Evolutionary conservation across 2,329 filamentous ascomycete species (phyloP).

Genomic region (Ophiostoma montium): DNA sequence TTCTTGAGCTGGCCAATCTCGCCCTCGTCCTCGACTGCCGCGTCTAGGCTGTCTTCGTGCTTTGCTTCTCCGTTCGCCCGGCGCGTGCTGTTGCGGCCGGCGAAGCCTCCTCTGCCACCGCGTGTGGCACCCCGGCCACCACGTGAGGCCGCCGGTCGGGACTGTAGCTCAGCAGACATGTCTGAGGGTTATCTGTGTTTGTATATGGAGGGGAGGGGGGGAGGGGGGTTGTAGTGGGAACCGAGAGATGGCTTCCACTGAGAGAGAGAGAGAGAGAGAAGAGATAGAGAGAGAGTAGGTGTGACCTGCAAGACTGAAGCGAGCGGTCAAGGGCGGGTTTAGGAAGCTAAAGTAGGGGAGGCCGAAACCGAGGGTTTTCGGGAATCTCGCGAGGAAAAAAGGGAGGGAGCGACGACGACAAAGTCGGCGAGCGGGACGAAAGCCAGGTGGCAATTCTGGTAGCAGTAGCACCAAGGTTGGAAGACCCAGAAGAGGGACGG

Average conservation of each 20-base stretch:
- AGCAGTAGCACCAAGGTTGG: slow-evolving; percentile 7
- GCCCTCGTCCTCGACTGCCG: slow-evolving; percentile 63
- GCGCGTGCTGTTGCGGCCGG: slow-evolving; percentile 55
- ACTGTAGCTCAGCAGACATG: slow-evolving; percentile 95
- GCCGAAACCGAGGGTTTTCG: slow-evolving; percentile 4
- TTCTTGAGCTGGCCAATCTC: slow-evolving; percentile 87
- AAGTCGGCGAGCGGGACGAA: neutral
- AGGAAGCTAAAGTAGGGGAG: too few species aligned
- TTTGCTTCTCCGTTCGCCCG: slow-evolving; percentile 58
- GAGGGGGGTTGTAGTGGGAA: too few species aligned
- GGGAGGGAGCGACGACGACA: neutral
- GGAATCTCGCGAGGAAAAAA: slow-evolving; percentile 3
- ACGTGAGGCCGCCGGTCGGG: slow-evolving; percentile 68
- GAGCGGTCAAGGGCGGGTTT: too few species aligned
- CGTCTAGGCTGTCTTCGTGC: slow-evolving; percentile 42
- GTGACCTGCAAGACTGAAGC: neutral
- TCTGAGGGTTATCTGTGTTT: slow-evolving; percentile 19
- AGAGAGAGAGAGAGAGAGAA: neutral
- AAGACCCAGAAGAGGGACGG: slow-evolving; percentile 4
- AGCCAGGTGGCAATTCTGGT: slow-evolving; percentile 1
- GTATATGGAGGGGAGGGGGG: neutral
- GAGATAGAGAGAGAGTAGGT: too few species aligned
- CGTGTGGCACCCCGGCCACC: slow-evolving; percentile 73
- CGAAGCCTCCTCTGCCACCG: slow-evolving; percentile 68
- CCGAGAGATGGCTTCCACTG: neutral